Conservation (phyloP, 1,284 basidiomycete species). For the Cutaneotrichosporon dermatis region DNA sequence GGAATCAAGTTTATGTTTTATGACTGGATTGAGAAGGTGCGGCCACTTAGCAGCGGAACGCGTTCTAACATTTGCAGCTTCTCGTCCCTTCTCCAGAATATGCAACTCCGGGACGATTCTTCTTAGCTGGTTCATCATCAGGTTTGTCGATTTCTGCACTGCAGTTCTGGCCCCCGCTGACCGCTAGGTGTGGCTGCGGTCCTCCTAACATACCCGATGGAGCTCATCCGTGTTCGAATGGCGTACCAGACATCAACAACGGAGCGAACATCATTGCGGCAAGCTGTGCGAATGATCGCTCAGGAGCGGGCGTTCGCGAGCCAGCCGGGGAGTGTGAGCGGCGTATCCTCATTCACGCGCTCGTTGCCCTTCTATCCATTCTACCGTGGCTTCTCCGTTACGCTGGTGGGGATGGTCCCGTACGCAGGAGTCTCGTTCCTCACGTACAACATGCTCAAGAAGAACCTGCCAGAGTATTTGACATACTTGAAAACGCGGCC, state of each 20-base stretch:
- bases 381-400: conserved; percentile 92
- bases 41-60: conserved; percentile 27
- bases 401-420: conserved; percentile 87
- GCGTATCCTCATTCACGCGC: conserved; percentile 45
- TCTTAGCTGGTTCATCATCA: conserved; percentile 80
- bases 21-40: conserved; percentile 74
- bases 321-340: not conserved
- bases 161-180: not conserved
- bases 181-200: conserved; percentile 75
- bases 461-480: conserved; percentile 53
- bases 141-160: conserved; percentile 52
- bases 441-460: conserved; percentile 78
- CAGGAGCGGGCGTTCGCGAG: not conserved
- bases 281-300: conserved; percentile 62
- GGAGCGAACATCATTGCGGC: conserved; percentile 59
- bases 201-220: conserved; percentile 88
- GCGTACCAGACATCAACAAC: conserved; percentile 71
- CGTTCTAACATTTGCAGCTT: conserved; percentile 49
- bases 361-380: conserved; percentile 52
- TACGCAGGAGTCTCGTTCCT: conserved; percentile 97
- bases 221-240: conserved; percentile 90
- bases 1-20: conserved; percentile 98
- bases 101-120: conserved; percentile 78
- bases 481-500: conserved; percentile 46
- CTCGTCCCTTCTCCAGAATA: conserved; percentile 78